phyloP scores from a whole-genome alignment of 371 early-diverging fungal genomes.

The Dichotomocladium elegans region DNA sequence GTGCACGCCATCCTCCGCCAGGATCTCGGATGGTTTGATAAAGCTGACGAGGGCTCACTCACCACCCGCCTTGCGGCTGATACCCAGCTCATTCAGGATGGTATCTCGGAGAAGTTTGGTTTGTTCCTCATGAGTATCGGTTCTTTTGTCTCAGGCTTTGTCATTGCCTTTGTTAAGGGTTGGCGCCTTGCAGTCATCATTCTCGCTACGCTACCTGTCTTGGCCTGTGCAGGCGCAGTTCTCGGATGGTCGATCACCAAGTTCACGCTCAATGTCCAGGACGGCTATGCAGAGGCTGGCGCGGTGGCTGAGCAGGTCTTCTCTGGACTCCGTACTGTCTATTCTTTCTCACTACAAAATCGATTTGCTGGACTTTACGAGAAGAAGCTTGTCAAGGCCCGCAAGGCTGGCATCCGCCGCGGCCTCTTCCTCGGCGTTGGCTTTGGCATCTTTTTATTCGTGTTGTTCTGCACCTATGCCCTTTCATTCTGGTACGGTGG shows the following conservation, averaged over 20 bases:
- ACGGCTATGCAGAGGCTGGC: conserved; percentile 45
- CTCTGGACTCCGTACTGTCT: conserved; percentile 83
- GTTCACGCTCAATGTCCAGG: conserved; percentile 32
- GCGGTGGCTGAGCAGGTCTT: conserved; percentile 66
- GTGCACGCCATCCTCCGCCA: conserved; percentile 82
- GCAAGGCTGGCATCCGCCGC: conserved; percentile 51
- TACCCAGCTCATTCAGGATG: conserved; percentile 79
- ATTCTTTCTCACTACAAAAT: conserved; percentile 77
- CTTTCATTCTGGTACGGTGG: conserved; percentile 83
- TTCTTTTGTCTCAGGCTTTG: conserved; percentile 82
- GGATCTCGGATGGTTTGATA: conserved; percentile 92
- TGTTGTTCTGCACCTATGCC: conserved; percentile 63
- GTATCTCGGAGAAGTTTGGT: conserved; percentile 85
- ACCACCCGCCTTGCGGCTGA: conserved; percentile 78
- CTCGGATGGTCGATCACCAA: conserved; percentile 71
- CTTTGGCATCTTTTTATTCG: conserved; percentile 61
- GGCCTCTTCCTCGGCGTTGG: conserved; percentile 51
- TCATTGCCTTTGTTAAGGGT: conserved; percentile 82
- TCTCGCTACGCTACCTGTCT: conserved; percentile 62
- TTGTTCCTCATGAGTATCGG: conserved; percentile 61
- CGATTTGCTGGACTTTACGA: conserved; percentile 66
- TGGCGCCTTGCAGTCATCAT: conserved; percentile 84
- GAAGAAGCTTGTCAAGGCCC: conserved; percentile 49
- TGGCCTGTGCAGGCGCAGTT: conserved; percentile 46
- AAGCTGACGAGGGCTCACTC: conserved; percentile 60